Conservation (phyloP, 208 protist genomes). For the Naegleria lovaniensis region DNA sequence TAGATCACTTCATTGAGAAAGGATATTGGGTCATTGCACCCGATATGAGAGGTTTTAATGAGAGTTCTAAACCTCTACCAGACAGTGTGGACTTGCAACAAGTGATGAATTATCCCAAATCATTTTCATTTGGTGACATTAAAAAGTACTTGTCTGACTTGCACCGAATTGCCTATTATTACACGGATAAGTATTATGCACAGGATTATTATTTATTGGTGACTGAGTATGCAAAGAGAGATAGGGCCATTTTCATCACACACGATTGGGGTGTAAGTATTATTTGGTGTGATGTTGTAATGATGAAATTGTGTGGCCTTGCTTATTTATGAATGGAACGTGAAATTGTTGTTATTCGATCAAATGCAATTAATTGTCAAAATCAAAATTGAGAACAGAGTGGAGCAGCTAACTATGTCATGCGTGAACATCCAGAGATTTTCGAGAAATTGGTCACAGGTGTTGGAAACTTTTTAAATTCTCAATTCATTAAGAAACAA, state of each 20-base stretch:
- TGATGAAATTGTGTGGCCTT: no score
- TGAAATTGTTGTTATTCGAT: neutral
- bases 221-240: neutral
- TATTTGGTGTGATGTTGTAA: no score
- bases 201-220: neutral
- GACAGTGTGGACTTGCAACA: neutral
- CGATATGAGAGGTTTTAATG: neutral
- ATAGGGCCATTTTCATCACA: neutral
- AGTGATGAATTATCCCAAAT: neutral
- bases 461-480: neutral
- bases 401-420: neutral
- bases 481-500: neutral
- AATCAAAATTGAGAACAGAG: no score
- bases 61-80: neutral
- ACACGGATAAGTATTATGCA: neutral
- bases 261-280: neutral
- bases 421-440: neutral
- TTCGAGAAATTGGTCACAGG: neutral
- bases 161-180: neutral
- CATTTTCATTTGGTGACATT: neutral
- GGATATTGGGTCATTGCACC: neutral
- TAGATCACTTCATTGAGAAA: neutral
- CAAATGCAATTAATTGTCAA: no score
- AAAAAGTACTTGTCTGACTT: neutral
- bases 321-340: no score